phyloP scores from a whole-genome alignment of 2,329 filamentous ascomycete genomes.

The Pseudopyricularia javanii region DNA sequence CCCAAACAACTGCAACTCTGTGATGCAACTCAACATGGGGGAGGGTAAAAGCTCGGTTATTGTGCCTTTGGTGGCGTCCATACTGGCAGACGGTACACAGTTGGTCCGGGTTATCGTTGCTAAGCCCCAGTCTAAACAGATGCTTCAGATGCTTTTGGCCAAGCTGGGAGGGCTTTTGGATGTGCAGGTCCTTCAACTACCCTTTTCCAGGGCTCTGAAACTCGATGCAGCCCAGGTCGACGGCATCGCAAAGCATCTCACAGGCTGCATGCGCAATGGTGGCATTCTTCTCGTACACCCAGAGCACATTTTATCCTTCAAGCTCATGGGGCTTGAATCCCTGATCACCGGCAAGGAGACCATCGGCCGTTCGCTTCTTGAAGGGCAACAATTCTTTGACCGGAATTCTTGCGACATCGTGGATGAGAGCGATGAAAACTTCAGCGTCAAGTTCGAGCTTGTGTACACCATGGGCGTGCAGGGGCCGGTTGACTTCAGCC shows the following conservation, averaged over 20 bases:
- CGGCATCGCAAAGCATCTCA: slow-evolving; percentile 23
- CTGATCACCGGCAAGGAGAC: not conserved
- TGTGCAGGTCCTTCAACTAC: slow-evolving; percentile 41
- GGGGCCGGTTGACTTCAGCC: slow-evolving; percentile 33
- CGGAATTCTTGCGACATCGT: slow-evolving; percentile 40
- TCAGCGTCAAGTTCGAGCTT: slow-evolving; percentile 47
- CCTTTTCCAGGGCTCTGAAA: slow-evolving; percentile 41
- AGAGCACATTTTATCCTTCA: slow-evolving; percentile 51
- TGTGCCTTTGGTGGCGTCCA: slow-evolving; percentile 46
- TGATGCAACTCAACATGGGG: slow-evolving; percentile 62
- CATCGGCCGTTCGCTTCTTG: not conserved
- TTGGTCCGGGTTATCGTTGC: slow-evolving; percentile 48
- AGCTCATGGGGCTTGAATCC: slow-evolving; percentile 48
- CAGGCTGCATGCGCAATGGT: slow-evolving; percentile 32
- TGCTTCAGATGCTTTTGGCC: slow-evolving; percentile 39
- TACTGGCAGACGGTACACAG: slow-evolving; percentile 33
- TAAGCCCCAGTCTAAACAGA: slow-evolving; percentile 49
- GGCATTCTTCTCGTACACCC: slow-evolving; percentile 51
- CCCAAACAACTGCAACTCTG: slow-evolving; percentile 26
- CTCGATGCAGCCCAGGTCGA: slow-evolving; percentile 16
- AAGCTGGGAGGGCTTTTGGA: slow-evolving; percentile 44
- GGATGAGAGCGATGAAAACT: slow-evolving; percentile 54
- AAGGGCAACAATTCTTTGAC: slow-evolving; percentile 9
- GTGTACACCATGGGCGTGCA: slow-evolving; percentile 50
- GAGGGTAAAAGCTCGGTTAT: slow-evolving; percentile 61